Evolutionary conservation across 1,284 basidiomycete species (phyloP), one percentile per base, ranked within the genome.

Genomic region (Ganoderma lucidum): DNA sequence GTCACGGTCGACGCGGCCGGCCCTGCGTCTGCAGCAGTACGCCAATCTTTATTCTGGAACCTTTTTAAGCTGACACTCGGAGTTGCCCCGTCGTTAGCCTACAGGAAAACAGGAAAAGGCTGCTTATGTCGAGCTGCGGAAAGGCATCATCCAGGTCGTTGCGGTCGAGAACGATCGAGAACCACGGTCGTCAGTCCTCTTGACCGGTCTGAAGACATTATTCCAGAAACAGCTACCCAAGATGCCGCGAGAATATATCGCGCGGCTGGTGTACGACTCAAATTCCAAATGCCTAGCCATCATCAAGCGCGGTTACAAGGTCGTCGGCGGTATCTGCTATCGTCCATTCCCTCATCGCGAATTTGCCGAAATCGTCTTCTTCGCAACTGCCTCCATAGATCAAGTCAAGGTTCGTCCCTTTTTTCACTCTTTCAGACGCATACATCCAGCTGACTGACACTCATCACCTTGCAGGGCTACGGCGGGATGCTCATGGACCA

Each of bases 401-500:
- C 98, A 99, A 85, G 96, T 98, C 80, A 98, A 98, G 87, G 96
- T 96, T 77, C 61, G 84, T 75, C n/a, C 51, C 41, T 32, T 48
- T 62, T 32, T 35, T 17, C 14, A 12, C 14, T 17, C 42, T 28
- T 6, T 65, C 32, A 56, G 35, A 15, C 60, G 86, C 85, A 98
- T 60, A 99, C 98, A 97, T 97, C 98, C 80, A 32, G 15, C 41
- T 63, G 4, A 55, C 37, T 19, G 15, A n/a, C 51, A 23, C 19
- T 12, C n/a, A n/a, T 19, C 23, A 2, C 12, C 10, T 2, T 30
- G 12, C 76, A 97, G 95, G 98, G 98, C 10, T 99, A 99, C 78
- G 98, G 98, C 53, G 95, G 95, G 28, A 97, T 99, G 87, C 86
- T 99, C 62, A 99, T 99, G 98, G 98, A 99, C 80, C 94, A 99